Evolutionary conservation across 2,329 filamentous ascomycete genomes (phyloP), one percentile per base, ranked within the genome.

Genomic region (Allantophomopsis lycopodina): DNA sequence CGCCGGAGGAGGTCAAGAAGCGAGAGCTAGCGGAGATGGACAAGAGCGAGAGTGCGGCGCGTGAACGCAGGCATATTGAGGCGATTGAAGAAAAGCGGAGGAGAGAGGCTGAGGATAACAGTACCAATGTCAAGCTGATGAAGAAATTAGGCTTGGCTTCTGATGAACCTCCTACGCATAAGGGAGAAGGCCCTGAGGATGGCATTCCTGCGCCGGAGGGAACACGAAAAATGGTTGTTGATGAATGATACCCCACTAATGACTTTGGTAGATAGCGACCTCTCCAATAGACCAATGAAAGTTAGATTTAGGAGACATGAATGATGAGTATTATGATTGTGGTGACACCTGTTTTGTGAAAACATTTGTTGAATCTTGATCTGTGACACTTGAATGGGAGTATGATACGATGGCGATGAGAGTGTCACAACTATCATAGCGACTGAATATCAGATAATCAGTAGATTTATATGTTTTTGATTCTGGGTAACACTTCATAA

Each of bases 1-100:
- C 71, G 32, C 78, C 79, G 0, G 75, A 80, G 43, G 71, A 74
- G 52, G 66, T 68, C 40, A 65, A 60, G 35, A 61, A 62, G 44
- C 63, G 60, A 38, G 72, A 81, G 47, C 76, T 79, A 50, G 74
- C 69, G 23, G 62, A 70, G 46, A 68, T 62, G 45, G 77, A 81
- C 38, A 69, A 72, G 53, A 76, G 67, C 48, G 65, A 80, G 57
- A 71, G 77, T 48, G 69, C 71, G 32, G 61, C 63, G 41, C 66
- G 60, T 47, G 69, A 74, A 52, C 59, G 65, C 41, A 61, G 42
- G 57, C 65, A 52, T 40, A 43, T 54, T 35, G 53, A 51, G 44
- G 52, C 57, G 31, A 40, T 36, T 7, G 47, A 50, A 13, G 45
- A 45, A 10, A 42, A 46, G 32, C 43, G 49, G 20, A 44, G 40